A percentile compares a stretch with the other conserved stretches of the same genome.
phyloP scores from a whole-genome alignment of 176 grass and related monocot genomes.

The Triticum dicoccoides region DNA sequence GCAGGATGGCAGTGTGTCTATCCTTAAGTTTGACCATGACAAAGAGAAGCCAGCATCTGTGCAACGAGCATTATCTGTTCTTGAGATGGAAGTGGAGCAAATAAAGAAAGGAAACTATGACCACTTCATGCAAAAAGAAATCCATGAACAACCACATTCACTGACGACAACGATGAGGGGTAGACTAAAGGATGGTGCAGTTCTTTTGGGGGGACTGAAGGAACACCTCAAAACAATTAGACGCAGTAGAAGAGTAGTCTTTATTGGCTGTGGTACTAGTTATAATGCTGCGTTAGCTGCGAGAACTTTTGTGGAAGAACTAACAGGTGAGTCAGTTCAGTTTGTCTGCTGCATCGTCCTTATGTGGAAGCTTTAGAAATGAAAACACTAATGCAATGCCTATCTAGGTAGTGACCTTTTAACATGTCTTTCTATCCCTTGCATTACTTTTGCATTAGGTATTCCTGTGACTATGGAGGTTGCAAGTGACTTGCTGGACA shows the following conservation, averaged over 20 bases:
- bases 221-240: constrained; percentile 87
- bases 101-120: constrained; percentile 97
- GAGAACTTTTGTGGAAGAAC: constrained; percentile 87
- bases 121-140: constrained; percentile 98
- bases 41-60: constrained; percentile 95
- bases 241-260: constrained; percentile 76
- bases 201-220: constrained; percentile 92
- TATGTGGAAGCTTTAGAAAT: neutral
- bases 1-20: constrained; percentile 86
- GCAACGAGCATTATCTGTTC: constrained; percentile 88
- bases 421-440: neutral
- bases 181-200: constrained; percentile 72
- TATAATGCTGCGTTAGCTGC: constrained; percentile 87
- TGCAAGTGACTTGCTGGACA: constrained; percentile 89
- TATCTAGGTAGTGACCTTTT: neutral
- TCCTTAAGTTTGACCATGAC: constrained; percentile 82
- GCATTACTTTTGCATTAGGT: constrained; percentile 27
- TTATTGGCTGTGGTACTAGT: constrained; percentile 97
- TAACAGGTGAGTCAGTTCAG: constrained; percentile 55
- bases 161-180: constrained; percentile 95
- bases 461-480: constrained; percentile 93
- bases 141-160: constrained; percentile 93
- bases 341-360: constrained; percentile 9
- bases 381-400: neutral
- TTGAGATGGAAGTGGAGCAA: constrained; percentile 99